phyloP scores from a whole-genome alignment of 768 basidiomycete genomes.

The Flagelloscypha sp. region DNA sequence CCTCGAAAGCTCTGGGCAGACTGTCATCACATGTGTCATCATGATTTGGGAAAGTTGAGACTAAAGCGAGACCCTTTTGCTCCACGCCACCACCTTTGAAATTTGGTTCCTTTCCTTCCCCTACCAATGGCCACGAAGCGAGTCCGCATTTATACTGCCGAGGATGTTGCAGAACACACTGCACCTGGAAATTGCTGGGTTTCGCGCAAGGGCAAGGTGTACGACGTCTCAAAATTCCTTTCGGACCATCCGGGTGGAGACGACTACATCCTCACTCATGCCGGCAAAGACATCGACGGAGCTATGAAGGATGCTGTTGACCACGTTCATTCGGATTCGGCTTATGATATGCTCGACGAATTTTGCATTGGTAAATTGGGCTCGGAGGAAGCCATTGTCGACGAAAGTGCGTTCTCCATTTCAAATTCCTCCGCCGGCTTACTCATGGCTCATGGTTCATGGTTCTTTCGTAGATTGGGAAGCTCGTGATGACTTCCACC shows the following conservation, averaged over 20 bases:
- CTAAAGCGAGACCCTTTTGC: no score
- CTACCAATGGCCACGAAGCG: conserved; percentile 50
- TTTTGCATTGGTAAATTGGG: conserved; percentile 81
- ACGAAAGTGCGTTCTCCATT: conserved; percentile 67
- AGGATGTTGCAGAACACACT: conserved; percentile 65
- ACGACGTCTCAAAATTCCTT: conserved; percentile 81
- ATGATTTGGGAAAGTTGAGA: no score
- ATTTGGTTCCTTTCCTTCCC: no score
- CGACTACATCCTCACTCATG: conserved; percentile 76
- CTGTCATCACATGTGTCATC: no score
- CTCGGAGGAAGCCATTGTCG: conserved; percentile 61
- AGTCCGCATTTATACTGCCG: conserved; percentile 62
- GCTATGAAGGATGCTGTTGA: conserved; percentile 74
- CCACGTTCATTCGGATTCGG: conserved; percentile 87
- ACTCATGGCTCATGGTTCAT: conserved; percentile 7
- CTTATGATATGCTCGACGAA: conserved; percentile 88
- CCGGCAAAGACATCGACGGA: conserved; percentile 73
- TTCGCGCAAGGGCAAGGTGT: conserved; percentile 72
- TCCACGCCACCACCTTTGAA: no score
- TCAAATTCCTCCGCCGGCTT: conserved; percentile 4
- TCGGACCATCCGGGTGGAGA: conserved; percentile 93
- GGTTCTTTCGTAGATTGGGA: conserved; percentile 62
- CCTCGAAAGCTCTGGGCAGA: no score
- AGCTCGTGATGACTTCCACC: conserved; percentile 81
- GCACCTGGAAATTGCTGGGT: conserved; percentile 71